A percentile compares a stretch with the other conserved stretches of the same genome.
These are phyloP conservation scores for Alternaria sp. DNA, from an alignment of 2,329 filamentous ascomycete species.

Conservation along the genomic window DNA sequence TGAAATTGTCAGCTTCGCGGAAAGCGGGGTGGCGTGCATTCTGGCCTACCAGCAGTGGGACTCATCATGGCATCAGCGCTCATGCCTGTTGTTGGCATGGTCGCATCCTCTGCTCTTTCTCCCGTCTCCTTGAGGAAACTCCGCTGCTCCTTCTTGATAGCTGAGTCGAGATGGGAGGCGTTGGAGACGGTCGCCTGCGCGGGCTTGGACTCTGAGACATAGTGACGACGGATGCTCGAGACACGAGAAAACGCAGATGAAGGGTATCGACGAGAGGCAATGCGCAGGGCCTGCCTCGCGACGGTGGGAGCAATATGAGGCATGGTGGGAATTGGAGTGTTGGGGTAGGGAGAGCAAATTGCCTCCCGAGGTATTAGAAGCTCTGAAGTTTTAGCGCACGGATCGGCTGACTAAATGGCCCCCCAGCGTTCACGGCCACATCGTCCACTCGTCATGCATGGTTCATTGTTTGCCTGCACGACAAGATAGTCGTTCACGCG, in stretches of 20 bases:
- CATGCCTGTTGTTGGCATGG: conserved; percentile 65
- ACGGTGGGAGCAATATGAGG: conserved; percentile 65
- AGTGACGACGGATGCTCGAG: conserved; percentile 64
- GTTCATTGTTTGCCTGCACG: conserved; percentile 9
- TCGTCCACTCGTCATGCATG: background rate
- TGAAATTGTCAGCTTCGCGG: conserved; percentile 35
- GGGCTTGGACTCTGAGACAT: conserved; percentile 84
- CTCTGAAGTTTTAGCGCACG: background rate
- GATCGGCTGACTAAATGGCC: background rate
- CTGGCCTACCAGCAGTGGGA: conserved; percentile 69
- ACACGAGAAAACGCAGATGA: conserved; percentile 50
- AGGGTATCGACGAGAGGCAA: conserved; percentile 60
- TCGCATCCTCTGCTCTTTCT: conserved; percentile 60
- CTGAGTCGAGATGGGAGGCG: conserved; percentile 67
- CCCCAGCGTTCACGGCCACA: background rate
- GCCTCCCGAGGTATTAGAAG: conserved; percentile 9
- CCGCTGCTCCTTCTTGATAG: conserved; percentile 86
- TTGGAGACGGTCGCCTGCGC: conserved; percentile 77
- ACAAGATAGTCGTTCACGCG: background rate
- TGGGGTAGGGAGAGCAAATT: conserved; percentile 4
- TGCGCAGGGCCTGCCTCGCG: conserved; percentile 75
- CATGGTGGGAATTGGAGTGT: conserved; percentile 45
- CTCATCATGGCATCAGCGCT: conserved; percentile 74
- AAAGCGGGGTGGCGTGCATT: conserved; percentile 4
- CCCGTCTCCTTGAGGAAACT: conserved; percentile 71